These are phyloP conservation scores for Calocera cornea DNA, from an alignment of 768 basidiomycete species.

Conservation along the genomic window DNA sequence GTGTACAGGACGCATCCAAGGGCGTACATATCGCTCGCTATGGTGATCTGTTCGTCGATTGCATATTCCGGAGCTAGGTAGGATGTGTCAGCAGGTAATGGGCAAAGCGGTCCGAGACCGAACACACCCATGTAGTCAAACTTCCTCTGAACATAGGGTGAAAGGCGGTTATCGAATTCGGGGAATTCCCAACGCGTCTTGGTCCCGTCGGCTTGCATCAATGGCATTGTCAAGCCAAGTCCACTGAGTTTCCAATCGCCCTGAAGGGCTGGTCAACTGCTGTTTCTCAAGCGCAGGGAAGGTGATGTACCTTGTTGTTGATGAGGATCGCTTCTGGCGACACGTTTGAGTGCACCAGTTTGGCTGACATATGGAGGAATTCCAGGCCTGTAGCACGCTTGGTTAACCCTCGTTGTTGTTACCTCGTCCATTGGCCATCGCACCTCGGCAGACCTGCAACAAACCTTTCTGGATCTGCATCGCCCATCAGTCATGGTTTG, in stretches of 20 bases:
- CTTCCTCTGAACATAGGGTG: slow-evolving; percentile 72
- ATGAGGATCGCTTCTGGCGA: slow-evolving; percentile 78
- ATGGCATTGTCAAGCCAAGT: slow-evolving; percentile 71
- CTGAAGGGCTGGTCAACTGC: slow-evolving; percentile 28
- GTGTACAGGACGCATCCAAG: slow-evolving; percentile 85
- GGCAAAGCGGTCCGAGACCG: too few species aligned
- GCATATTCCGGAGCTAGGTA: slow-evolving; percentile 80
- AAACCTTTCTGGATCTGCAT: slow-evolving; percentile 87
- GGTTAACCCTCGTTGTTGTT: too few species aligned
- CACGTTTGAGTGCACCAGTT: slow-evolving; percentile 82
- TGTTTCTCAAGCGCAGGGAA: background rate
- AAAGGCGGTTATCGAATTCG: slow-evolving; percentile 66
- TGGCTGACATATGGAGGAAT: slow-evolving; percentile 86
- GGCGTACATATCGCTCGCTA: slow-evolving; percentile 85
- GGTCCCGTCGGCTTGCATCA: slow-evolving; percentile 51
- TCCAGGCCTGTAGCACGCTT: slow-evolving; percentile 58
- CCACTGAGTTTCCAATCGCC: slow-evolving; percentile 98
- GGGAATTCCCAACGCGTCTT: slow-evolving; percentile 84
- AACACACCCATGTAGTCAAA: slow-evolving; percentile 84
- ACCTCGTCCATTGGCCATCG: background rate
- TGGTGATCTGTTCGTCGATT: slow-evolving; percentile 71
- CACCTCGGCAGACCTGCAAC: slow-evolving; percentile 45
- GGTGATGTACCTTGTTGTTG: slow-evolving; percentile 54
- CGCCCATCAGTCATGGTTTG: background rate
- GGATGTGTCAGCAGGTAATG: background rate